Evolutionary conservation across 495 filamentous ascomycete species (phyloP), one percentile per base, ranked within the genome.

Genomic region (Penicillium cataractarum): DNA sequence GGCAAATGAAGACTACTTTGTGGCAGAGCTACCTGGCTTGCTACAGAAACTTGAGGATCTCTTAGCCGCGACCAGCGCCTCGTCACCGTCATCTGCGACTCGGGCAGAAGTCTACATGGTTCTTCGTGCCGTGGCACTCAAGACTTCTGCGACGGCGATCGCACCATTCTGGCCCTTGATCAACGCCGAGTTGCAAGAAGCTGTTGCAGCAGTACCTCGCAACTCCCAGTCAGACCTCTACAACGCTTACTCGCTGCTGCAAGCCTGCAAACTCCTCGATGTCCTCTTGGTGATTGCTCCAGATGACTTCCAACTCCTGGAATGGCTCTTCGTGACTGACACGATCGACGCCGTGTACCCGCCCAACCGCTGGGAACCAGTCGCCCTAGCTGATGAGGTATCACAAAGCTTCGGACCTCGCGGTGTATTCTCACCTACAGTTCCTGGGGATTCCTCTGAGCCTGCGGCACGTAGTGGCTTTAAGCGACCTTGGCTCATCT

Each of bases 311-410:
- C 95, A 98, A 72, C 82, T 97, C 40, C 85, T 92, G 57, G 92
- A 97, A 78, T 99, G 95, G 95, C 84, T 98, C 19, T 99, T 96
- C 74, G 87, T 98, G 26, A 94, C 93, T 6, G 96, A 99, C 71
- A 97, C 93, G 37, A 93, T 97, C 65, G 95, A 99, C 70, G 93
- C 96, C 1, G 92, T 98, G 24, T 98, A 98, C 70, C 86, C 90
- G 17, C 89, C 92, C 1, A 74, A 85, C n/a, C 77, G 82, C 53
- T 90, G 88, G 78, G 82, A 87, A 57, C 86, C 93, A 1, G 80
- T 89, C 4, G 92, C 92, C 1, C 82, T 98, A 12, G 89, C 90
- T 19, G 95, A 99, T 65, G 91, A 94, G 67, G 78, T 99, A 8
- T 90, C 91, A 0, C 91, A 95, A 65, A 89, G 87, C 61, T 78